Evolutionary conservation across 306 rosid species (phyloP), one percentile per base, ranked within the genome.

Genomic region (Casuarina equisetifolia): DNA sequence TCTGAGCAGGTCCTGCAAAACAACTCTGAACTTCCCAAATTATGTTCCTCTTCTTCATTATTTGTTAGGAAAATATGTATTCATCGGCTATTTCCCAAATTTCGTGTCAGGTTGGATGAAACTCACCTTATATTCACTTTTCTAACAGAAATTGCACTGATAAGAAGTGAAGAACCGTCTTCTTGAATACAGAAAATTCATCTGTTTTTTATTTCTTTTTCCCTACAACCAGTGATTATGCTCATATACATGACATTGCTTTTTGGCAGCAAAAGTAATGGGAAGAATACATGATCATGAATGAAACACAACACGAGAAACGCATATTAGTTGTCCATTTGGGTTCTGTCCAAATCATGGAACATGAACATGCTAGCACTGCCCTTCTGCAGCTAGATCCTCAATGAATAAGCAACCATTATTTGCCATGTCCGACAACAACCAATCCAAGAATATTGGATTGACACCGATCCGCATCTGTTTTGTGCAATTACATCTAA

Each of bases 401-500:
- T 11, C 9, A 20, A 44, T 25, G 69, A 48, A n/a, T 49, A 54
- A 20, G 10, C 49, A 69, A 67, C 38, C 62, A 25, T 40, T 15
- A 40, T 45, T 61, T 36, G 45, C 77, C 67, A 50, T 50, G 12
- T 35, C 39, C 10, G 74, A 70, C 38, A 1, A 20, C 53, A 32
- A 62, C 42, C 52, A 52, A 13, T 45, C 58, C 12, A 5, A 39
- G 16, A 62, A n/a, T 61, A 79, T 35, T 54, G 25, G 39, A 64
- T 25, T 35, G 3, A 35, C 3, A 35, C 51, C 73, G 2, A 51
- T 6, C 55, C 64, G 13, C 20, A 77, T 51, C 11, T 62, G 63
- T 74, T 68, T 77, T 8, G 44, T 80, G 67, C 51, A 54, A 58
- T 20, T 10, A 67, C 12, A 73, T 74, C 83, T 85, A 84, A 66